phyloP scores from a whole-genome alignment of 495 filamentous ascomycete genomes.

The Podospora anserina region DNA sequence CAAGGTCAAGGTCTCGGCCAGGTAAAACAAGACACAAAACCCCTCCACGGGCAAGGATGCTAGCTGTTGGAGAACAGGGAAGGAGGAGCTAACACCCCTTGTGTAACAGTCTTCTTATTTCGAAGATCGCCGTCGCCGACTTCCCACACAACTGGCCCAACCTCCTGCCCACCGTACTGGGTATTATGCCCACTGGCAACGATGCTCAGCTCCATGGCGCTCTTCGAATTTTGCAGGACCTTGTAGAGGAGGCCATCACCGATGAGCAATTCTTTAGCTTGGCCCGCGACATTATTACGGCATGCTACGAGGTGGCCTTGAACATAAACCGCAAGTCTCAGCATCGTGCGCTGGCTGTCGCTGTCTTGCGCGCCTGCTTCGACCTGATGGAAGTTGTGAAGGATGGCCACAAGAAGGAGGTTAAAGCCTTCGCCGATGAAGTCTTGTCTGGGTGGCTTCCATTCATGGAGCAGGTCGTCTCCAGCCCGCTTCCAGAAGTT shows the following conservation, averaged over 20 bases:
- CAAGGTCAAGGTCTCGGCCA: constrained; percentile 80
- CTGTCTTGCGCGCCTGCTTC: constrained; percentile 85
- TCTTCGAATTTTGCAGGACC: constrained; percentile 77
- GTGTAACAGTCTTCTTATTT: constrained; percentile 68
- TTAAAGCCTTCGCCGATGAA: constrained; percentile 85
- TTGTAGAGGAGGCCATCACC: constrained; percentile 88
- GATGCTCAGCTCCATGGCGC: constrained; percentile 83
- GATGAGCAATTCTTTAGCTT: constrained; percentile 92
- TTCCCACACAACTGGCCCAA: constrained; percentile 92
- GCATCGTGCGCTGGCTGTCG: constrained; percentile 76
- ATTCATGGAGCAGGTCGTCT: constrained; percentile 73
- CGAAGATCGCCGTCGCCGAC: constrained; percentile 90
- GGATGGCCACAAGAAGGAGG: constrained; percentile 79
- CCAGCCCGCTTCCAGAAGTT: constrained; percentile 61
- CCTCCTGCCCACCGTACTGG: constrained; percentile 75
- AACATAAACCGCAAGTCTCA: constrained; percentile 68
- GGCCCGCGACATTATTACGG: constrained; percentile 76
- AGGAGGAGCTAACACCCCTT: constrained; percentile 6
- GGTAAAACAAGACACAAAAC: constrained; percentile 30
- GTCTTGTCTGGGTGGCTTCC: constrained; percentile 78
- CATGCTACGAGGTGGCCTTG: constrained; percentile 76
- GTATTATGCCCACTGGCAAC: constrained; percentile 66
- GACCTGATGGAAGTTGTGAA: constrained; percentile 94
- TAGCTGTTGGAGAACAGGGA: constrained; percentile 2
- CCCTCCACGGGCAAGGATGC: background rate